phyloP scores from a whole-genome alignment of 257 asterid species.

The Cruciata laevipes region DNA sequence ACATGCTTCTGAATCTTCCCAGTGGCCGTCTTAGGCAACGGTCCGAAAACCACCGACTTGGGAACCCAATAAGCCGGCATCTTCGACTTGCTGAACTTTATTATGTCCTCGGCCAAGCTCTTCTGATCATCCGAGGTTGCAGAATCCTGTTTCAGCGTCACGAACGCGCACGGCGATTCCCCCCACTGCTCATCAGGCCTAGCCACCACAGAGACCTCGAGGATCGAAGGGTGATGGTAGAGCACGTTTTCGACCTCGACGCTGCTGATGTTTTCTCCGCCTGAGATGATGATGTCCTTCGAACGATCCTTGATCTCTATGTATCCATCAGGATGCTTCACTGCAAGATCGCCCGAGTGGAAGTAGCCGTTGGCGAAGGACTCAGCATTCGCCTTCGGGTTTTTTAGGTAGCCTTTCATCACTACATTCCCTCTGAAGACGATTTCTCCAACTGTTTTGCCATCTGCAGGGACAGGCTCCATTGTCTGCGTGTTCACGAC shows the following conservation, averaged over 20 bases:
- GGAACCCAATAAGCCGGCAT: conserved; percentile 93
- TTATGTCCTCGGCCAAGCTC: conserved; percentile 53
- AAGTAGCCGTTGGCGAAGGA: conserved; percentile 35
- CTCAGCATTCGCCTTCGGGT: conserved; percentile 21
- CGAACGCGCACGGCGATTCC: conserved; percentile 37
- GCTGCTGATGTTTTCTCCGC: conserved; percentile 36
- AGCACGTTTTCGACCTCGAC: conserved; percentile 31
- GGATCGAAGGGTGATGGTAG: conserved; percentile 25
- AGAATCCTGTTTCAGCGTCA: conserved; percentile 27
- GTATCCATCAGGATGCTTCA: conserved; percentile 32
- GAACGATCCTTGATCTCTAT: conserved; percentile 27
- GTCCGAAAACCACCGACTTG: conserved; percentile 73
- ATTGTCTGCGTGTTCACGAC: conserved; percentile 18
- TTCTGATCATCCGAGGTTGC: conserved; percentile 26
- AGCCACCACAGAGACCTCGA: conserved; percentile 37
- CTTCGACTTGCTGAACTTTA: conserved; percentile 62
- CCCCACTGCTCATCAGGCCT: conserved; percentile 41
- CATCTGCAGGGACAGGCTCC: conserved; percentile 29
- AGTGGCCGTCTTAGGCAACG: conserved; percentile 90
- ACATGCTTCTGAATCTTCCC: conserved; percentile 94
- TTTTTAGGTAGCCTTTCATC: conserved; percentile 33
- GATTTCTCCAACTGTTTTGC: conserved; percentile 29
- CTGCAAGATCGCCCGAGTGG: conserved; percentile 30
- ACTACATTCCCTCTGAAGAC: conserved; percentile 33
- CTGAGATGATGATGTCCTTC: conserved; percentile 32